These are phyloP conservation scores for Tephrocybe rancida DNA, from an alignment of 768 basidiomycete genomes.

Conservation along the genomic window DNA sequence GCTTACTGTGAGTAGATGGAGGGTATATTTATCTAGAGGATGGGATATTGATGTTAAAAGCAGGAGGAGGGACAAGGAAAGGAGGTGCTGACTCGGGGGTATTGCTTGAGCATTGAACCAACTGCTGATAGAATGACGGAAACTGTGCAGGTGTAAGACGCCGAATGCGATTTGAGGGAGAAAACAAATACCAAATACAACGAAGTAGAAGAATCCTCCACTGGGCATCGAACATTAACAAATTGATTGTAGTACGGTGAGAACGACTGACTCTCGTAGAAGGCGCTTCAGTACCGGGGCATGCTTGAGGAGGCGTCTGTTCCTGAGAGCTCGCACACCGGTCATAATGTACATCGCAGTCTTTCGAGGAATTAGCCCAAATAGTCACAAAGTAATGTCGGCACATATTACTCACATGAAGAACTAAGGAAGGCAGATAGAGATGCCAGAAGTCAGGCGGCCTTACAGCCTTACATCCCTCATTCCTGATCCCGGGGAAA, in stretches of 20 bases:
- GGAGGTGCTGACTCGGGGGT: conserved; percentile 26
- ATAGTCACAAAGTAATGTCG: background rate
- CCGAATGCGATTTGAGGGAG: background rate
- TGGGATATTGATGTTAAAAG: background rate
- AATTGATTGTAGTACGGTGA: background rate
- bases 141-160: conserved; percentile 16
- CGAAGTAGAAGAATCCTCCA: conserved; percentile 43
- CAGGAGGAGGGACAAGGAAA: background rate
- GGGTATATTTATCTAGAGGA: conserved; percentile 35
- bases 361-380: conserved; percentile 23
- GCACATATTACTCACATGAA: conserved; percentile 30
- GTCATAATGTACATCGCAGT: conserved; percentile 38
- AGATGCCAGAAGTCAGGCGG: conserved; percentile 35
- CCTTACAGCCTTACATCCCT: conserved; percentile 34
- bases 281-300: conserved; percentile 35
- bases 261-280: conserved; percentile 35
- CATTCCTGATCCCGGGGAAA: conserved; percentile 13
- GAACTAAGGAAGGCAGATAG: conserved; percentile 37
- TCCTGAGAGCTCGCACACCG: conserved; percentile 33
- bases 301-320: conserved; percentile 30
- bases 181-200: conserved; percentile 34
- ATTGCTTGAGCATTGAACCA: conserved; percentile 32
- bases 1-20: conserved; percentile 37
- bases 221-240: conserved; percentile 20
- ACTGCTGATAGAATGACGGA: conserved; percentile 33